phyloP scores from a whole-genome alignment of 345 rosid species.

The Hypericum androsaemum region DNA sequence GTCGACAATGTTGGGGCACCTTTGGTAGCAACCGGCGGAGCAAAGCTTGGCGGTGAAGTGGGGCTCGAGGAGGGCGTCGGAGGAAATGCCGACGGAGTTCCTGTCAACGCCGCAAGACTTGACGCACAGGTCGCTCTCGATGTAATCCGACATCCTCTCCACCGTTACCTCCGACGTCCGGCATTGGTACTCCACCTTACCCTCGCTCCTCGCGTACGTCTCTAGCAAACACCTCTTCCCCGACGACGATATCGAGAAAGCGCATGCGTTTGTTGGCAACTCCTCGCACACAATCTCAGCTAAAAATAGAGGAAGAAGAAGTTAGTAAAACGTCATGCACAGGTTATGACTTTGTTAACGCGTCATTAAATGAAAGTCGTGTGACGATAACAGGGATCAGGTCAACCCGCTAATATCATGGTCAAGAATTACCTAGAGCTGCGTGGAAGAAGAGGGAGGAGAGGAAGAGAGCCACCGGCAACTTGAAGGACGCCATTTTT shows the following conservation, averaged over 20 bases:
- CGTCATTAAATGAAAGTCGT: background rate
- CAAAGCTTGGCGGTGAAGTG: slow-evolving; percentile 77
- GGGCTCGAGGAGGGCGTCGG: slow-evolving; percentile 75
- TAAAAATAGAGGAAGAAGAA: slow-evolving; percentile 9
- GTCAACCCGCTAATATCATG: no score
- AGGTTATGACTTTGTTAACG: background rate
- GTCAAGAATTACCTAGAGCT: slow-evolving; percentile 36
- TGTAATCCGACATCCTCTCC: slow-evolving; percentile 54
- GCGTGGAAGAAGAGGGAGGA: slow-evolving; percentile 56
- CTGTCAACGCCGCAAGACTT: slow-evolving; percentile 75
- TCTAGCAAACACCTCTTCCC: slow-evolving; percentile 86
- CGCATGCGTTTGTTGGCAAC: slow-evolving; percentile 53
- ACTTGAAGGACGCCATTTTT: slow-evolving; percentile 39
- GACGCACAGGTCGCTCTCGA: slow-evolving; percentile 73
- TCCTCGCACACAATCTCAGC: slow-evolving; percentile 63
- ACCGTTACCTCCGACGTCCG: slow-evolving; percentile 77
- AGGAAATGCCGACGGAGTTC: slow-evolving; percentile 74
- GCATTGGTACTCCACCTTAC: slow-evolving; percentile 53
- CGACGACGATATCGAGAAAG: slow-evolving; percentile 56
- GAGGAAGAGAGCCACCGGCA: slow-evolving; percentile 37
- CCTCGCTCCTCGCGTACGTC: slow-evolving; percentile 26
- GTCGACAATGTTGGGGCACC: slow-evolving; percentile 85
- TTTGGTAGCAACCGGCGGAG: slow-evolving; percentile 53
- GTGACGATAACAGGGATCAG: no score
- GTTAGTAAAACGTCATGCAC: no score